Evolutionary conservation across 2,329 filamentous ascomycete genomes (phyloP), one percentile per base, ranked within the genome.

Genomic region (Phialophora chinensis): DNA sequence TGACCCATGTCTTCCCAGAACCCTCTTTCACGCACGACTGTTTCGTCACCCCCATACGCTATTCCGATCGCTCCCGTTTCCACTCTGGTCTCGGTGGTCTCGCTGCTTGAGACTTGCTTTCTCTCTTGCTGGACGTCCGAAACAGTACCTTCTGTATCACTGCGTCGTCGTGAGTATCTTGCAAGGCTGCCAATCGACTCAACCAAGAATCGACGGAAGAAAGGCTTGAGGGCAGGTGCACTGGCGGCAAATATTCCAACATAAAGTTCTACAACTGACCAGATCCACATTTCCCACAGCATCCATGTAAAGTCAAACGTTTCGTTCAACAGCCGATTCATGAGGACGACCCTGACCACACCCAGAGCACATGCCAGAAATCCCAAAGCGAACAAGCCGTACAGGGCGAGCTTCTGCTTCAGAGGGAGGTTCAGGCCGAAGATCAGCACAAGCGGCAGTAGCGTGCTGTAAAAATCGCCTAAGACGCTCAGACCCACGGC

Each of bases 1-100:
- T 65, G 82, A 79, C 0, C 90, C 17, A 69, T 64, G 50, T 66
- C 66, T 23, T 52, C 50, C 60, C 66, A 25, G 49, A 69, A 69
- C 4, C 59, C 60, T 29, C 57, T 53, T 42, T 63, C 52, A 33
- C 57, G 38, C 10, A 47, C 3, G 25, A 53, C 49, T 23, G 56
- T 27, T 8, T 56, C 56, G 11, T 27, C 29, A 3, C 57, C 49
- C 4, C 56, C 31, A 12, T 58, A 47, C 3, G 55, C 56, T 4
- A 64, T 35, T 8, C 63, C 66, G 7, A 69, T 69, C 8, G 20
- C 47, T 42, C 57, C 63, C 7, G 63, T 42, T 42, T 68, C 62
- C 8, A 55, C 47, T 10, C 23, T 17, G 23, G 56, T 60, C 56
- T 60, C 20, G 17, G 23, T 11, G 20, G 27, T 6, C 14, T 1